A percentile compares a stretch with the other conserved stretches of the same genome.
Conservation (phyloP, 2,329 filamentous ascomycete genomes). For the Paecilomyces fulvus region DNA sequence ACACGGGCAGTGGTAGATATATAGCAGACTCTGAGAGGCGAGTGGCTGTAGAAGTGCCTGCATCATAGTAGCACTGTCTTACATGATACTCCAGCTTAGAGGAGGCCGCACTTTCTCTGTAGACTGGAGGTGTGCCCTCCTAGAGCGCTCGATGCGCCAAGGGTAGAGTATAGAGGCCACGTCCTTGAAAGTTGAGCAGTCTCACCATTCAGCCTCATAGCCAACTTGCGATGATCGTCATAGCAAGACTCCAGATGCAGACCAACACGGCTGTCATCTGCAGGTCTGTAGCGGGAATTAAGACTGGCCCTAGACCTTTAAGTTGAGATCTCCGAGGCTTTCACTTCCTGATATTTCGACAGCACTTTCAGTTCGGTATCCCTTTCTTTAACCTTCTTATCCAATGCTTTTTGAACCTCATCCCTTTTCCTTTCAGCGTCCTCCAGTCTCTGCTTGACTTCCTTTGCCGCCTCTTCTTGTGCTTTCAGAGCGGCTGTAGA, state of each 20-base stretch:
- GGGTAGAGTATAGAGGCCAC: too few species aligned
- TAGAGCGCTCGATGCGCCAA: too few species aligned
- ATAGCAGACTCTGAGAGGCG: too few species aligned
- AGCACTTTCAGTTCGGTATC: slow-evolving; percentile 35
- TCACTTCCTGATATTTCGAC: slow-evolving; percentile 33
- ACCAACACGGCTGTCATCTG: not conserved
- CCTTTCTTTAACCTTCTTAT: slow-evolving; percentile 35
- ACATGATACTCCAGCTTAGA: too few species aligned
- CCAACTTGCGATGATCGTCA: not conserved
- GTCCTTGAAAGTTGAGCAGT: too few species aligned
- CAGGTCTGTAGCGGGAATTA: not conserved
- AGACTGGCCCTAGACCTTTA: slow-evolving; percentile 7
- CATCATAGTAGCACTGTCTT: too few species aligned
- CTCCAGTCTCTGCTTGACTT: slow-evolving; percentile 29
- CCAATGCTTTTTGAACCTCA: slow-evolving; percentile 31
- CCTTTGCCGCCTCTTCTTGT: slow-evolving; percentile 29
- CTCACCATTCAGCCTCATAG: not conserved
- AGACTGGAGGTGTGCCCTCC: too few species aligned
- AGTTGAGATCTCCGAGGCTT: slow-evolving; percentile 20
- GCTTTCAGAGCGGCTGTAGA: slow-evolving; percentile 27
- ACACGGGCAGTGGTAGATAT: too few species aligned
- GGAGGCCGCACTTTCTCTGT: too few species aligned
- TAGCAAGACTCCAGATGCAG: not conserved
- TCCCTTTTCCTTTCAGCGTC: slow-evolving; percentile 30
- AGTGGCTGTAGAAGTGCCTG: too few species aligned